A percentile compares a stretch with the other conserved stretches of the same genome.
Evolutionary conservation across 495 filamentous ascomycete species (phyloP).

Genomic region (Ascobolus immersus): DNA sequence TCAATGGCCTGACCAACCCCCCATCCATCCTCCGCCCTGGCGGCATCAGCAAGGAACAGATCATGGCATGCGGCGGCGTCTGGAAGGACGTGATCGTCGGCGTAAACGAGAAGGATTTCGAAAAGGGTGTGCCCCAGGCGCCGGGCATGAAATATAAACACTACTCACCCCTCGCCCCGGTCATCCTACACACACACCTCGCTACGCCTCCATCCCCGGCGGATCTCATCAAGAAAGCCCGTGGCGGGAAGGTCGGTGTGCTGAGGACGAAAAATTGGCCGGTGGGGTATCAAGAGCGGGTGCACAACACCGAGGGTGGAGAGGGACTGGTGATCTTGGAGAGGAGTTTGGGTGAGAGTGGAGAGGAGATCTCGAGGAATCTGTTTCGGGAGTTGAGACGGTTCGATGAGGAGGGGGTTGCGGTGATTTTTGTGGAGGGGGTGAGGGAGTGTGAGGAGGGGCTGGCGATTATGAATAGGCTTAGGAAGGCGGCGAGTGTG

Average conservation of each 20-base stretch:
- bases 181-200: conserved; percentile 49
- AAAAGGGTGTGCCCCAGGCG: conserved; percentile 38
- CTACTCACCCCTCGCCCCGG: conserved; percentile 74
- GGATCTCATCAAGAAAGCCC: conserved; percentile 6
- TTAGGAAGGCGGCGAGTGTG: conserved; percentile 54
- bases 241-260: conserved; percentile 12
- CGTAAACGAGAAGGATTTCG: conserved; percentile 33
- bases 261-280: conserved; percentile 18
- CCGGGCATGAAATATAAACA: conserved; percentile 99
- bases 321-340: conserved; percentile 23
- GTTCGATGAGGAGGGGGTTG: conserved; percentile 51
- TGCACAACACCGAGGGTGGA: conserved; percentile 10
- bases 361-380: conserved; percentile 50
- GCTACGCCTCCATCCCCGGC: conserved; percentile 16
- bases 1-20: conserved; percentile 61
- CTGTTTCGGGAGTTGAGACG: conserved; percentile 70
- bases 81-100: conserved; percentile 62
- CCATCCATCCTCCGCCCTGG: conserved; percentile 69
- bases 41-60: conserved; percentile 65
- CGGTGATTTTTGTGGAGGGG: conserved; percentile 80
- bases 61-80: conserved; percentile 38
- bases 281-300: conserved; percentile 17
- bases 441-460: conserved; percentile 65
- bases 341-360: conserved; percentile 39
- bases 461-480: conserved; percentile 87